These are phyloP conservation scores for Coemansia sp. DNA, from an alignment of 192 early-diverging fungal genomes.

Conservation along the genomic window DNA sequence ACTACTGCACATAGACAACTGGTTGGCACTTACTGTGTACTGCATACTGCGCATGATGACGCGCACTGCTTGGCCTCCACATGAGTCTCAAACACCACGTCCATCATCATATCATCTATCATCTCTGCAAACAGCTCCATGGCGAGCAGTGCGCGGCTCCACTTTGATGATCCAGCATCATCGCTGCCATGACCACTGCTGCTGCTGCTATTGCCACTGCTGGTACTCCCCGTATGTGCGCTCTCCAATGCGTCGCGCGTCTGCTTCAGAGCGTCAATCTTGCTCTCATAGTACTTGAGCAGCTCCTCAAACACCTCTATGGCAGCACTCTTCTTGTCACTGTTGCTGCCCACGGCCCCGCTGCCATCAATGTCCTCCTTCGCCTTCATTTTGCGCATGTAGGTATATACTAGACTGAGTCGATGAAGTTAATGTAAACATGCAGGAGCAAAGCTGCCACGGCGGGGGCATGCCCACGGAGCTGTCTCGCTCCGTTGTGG, in stretches of 20 bases:
- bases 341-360: background rate
- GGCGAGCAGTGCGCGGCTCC: constrained; percentile 37
- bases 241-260: constrained; percentile 38
- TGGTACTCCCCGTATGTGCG: constrained; percentile 19
- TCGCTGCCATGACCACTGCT: background rate
- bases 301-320: constrained; percentile 43
- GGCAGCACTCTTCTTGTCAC: constrained; percentile 1
- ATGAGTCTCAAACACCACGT: constrained; percentile 72
- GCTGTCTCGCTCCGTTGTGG: background rate
- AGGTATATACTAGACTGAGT: background rate
- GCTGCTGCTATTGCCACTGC: constrained; percentile 19
- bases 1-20: background rate
- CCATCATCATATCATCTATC: constrained; percentile 69
- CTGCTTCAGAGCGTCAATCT: constrained; percentile 28
- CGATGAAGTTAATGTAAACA: background rate
- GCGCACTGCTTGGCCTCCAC: constrained; percentile 61
- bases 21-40: constrained; percentile 62
- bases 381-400: constrained; percentile 11
- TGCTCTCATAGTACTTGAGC: constrained; percentile 39
- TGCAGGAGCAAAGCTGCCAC: background rate
- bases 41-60: constrained; percentile 69
- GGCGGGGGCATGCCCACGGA: background rate
- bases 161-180: constrained; percentile 3
- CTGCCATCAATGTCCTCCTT: constrained; percentile 8
- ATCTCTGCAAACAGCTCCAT: constrained; percentile 56